Conservation (phyloP, 495 filamentous ascomycete genomes). For the Rhizodiscina lignyota region DNA sequence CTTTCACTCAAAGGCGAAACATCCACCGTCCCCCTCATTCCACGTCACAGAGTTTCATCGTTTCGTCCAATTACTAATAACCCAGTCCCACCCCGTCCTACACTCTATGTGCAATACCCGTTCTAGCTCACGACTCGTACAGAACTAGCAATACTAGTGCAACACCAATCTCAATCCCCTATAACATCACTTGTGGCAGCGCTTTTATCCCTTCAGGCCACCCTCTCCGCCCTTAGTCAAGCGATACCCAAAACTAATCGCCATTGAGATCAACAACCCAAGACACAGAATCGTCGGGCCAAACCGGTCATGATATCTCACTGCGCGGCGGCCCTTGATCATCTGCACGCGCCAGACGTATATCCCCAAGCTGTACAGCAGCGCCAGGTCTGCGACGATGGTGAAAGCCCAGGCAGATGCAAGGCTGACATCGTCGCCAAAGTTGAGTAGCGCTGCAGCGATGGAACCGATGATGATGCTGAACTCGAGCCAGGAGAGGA, state of each 20-base stretch:
- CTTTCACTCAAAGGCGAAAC: too few relatives aligned
- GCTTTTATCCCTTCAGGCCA: background rate
- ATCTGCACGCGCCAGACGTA: slow-evolving; percentile 78
- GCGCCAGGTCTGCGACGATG: slow-evolving; percentile 51
- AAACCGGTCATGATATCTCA: slow-evolving; percentile 75
- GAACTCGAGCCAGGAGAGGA: slow-evolving; percentile 95
- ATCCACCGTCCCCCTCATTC: too few relatives aligned
- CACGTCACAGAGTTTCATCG: too few relatives aligned
- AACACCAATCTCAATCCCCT: too few relatives aligned
- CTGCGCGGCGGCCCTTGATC: slow-evolving; percentile 63
- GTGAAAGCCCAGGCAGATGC: slow-evolving; percentile 68
- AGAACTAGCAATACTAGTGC: too few relatives aligned
- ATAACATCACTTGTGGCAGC: too few relatives aligned
- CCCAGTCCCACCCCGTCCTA: too few relatives aligned
- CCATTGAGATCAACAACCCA: slow-evolving; percentile 53
- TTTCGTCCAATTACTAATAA: too few relatives aligned
- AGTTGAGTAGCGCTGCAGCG: slow-evolving; percentile 83
- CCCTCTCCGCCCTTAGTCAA: background rate
- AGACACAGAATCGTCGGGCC: slow-evolving; percentile 71
- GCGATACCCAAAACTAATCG: slow-evolving; percentile 55
- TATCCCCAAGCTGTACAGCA: slow-evolving; percentile 63
- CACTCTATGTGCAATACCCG: too few relatives aligned
- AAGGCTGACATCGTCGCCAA: slow-evolving; percentile 36
- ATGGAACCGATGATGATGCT: slow-evolving; percentile 87
- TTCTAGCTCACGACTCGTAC: too few relatives aligned